phyloP scores from a whole-genome alignment of 495 filamentous ascomycete species.

The Hypoxylon perforatum region DNA sequence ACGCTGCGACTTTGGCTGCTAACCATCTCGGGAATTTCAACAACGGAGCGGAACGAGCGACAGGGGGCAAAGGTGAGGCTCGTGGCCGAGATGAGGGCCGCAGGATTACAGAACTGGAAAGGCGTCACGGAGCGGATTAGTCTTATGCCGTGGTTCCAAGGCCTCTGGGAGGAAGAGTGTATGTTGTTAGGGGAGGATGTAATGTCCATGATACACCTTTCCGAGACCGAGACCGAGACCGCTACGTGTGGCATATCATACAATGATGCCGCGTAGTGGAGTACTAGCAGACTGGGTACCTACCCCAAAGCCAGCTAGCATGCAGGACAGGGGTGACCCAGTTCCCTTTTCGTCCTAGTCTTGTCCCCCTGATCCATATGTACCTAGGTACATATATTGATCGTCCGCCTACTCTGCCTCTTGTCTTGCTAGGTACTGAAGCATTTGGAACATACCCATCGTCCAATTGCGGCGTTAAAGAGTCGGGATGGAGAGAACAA shows the following conservation, averaged over 20 bases:
- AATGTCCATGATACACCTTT: constrained; percentile 16
- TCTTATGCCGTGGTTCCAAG: constrained; percentile 25
- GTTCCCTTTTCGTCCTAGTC: constrained; percentile 28
- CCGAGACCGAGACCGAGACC: constrained; percentile 21
- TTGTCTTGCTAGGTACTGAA: constrained; percentile 6
- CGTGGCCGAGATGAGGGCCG: constrained; percentile 22
- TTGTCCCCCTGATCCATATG: constrained; percentile 10
- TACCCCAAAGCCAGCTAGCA: neutral
- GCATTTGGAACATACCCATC: constrained; percentile 18
- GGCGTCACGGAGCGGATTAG: constrained; percentile 20
- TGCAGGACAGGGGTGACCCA: constrained; percentile 23
- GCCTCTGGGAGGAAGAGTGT: constrained; percentile 27
- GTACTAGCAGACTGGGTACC: constrained; percentile 11
- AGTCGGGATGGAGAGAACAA: constrained; percentile 11
- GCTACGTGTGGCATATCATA: constrained; percentile 9
- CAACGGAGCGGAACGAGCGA: constrained; percentile 19
- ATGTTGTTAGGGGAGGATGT: constrained; percentile 27
- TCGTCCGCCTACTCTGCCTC: constrained; percentile 9
- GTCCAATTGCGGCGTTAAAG: constrained; percentile 10
- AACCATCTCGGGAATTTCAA: constrained; percentile 17
- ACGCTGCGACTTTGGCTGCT: constrained; percentile 24
- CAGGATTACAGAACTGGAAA: constrained; percentile 22
- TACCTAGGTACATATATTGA: constrained; percentile 11
- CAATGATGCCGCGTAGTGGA: neutral
- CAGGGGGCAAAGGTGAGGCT: constrained; percentile 17